These are phyloP conservation scores for Stemphylium beticola DNA, from an alignment of 2,329 filamentous ascomycete genomes.

Conservation along the genomic window DNA sequence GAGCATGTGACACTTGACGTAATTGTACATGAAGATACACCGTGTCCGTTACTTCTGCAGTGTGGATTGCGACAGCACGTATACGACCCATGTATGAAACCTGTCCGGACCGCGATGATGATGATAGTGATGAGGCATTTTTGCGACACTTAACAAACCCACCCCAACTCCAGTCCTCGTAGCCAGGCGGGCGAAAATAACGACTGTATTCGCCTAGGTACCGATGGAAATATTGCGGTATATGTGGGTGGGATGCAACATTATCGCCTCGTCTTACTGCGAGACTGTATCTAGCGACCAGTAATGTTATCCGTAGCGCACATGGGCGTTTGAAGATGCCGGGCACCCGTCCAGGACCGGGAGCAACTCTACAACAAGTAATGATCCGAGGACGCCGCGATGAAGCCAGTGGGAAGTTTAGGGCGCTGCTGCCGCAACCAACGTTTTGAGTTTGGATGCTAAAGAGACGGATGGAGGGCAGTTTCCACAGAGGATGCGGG, in stretches of 20 bases:
- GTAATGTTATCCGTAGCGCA: background rate
- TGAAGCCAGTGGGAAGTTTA: background rate
- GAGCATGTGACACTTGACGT: slow-evolving; percentile 34
- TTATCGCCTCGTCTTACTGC: background rate
- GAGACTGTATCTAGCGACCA: background rate
- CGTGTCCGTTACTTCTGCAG: slow-evolving; percentile 2
- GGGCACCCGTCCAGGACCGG: slow-evolving; percentile 8
- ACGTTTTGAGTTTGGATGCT: background rate
- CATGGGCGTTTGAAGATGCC: slow-evolving; percentile 6
- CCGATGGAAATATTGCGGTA: background rate
- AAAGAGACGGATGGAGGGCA: slow-evolving; percentile 9
- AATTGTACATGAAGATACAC: slow-evolving; percentile 28
- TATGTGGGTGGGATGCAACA: slow-evolving; percentile 2
- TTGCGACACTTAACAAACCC: background rate
- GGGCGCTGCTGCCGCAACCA: slow-evolving; percentile 1
- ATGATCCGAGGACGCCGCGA: slow-evolving; percentile 4
- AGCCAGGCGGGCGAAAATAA: background rate
- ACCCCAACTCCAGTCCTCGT: background rate
- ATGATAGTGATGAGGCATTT: slow-evolving; percentile 1
- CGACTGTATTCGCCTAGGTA: background rate
- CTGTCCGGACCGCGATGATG: background rate
- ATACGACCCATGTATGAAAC: background rate
- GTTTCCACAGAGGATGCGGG: slow-evolving; percentile 2
- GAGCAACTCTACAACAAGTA: slow-evolving; percentile 6
- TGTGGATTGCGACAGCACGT: background rate